These are phyloP conservation scores for Trichoderma brevicompactum DNA, from an alignment of 2,329 filamentous ascomycete genomes.

Conservation along the genomic window DNA sequence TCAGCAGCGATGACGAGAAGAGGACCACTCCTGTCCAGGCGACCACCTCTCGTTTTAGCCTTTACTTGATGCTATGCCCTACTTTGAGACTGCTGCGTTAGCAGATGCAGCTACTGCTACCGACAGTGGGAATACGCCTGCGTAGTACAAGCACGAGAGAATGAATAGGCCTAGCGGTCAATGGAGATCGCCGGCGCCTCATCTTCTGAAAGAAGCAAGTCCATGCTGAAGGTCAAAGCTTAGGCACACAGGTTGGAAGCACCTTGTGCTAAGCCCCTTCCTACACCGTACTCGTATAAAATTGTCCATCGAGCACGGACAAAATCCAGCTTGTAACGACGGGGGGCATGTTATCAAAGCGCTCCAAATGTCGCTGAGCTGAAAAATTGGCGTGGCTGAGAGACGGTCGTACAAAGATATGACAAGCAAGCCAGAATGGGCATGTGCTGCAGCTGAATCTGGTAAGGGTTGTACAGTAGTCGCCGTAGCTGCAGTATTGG, in stretches of 20 bases:
- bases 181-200: neutral
- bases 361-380: neutral
- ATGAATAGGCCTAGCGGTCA: neutral
- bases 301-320: neutral
- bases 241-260: neutral
- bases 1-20: conserved; percentile 8
- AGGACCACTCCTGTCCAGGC: neutral
- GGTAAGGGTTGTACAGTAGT: conserved; percentile 1
- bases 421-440: neutral
- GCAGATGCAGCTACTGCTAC: conserved; percentile 3
- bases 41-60: neutral
- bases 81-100: neutral
- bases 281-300: neutral
- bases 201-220: neutral
- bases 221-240: neutral
- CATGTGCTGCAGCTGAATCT: conserved; percentile 19
- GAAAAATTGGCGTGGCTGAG: neutral
- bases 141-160: neutral
- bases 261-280: neutral
- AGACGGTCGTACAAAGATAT: neutral
- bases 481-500: neutral
- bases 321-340: neutral
- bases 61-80: neutral
- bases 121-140: neutral
- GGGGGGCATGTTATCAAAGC: neutral